Percentiles rank a stretch among this genome's conserved stretches.
phyloP scores from a whole-genome alignment of 176 grass and related monocot genomes.

The Cenchrus purpureus region DNA sequence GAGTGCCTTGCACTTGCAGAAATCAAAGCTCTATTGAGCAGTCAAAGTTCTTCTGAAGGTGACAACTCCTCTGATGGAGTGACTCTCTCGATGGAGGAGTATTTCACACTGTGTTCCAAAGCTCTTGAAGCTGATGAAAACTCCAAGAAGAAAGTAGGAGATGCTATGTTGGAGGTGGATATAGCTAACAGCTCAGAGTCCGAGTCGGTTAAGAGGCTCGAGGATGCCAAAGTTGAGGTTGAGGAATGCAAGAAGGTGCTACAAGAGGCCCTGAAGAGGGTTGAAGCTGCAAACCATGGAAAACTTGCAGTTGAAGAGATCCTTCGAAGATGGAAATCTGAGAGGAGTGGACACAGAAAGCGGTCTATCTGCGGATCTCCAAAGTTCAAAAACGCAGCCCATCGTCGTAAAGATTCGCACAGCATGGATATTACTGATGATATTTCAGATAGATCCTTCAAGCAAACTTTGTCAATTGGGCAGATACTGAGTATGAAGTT shows the following conservation, averaged over 20 bases:
- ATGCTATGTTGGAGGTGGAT: slow-evolving; percentile 63
- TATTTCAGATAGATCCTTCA: slow-evolving; percentile 43
- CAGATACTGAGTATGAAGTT: slow-evolving; percentile 96
- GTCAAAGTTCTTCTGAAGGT: slow-evolving; percentile 48
- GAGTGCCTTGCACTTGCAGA: slow-evolving; percentile 81
- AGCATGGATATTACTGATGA: slow-evolving; percentile 45
- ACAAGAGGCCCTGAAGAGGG: slow-evolving; percentile 72
- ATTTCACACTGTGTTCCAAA: slow-evolving; percentile 56
- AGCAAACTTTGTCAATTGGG: slow-evolving; percentile 77
- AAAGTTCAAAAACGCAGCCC: slow-evolving; percentile 69
- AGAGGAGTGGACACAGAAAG: slow-evolving; percentile 53
- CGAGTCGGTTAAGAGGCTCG: slow-evolving; percentile 53
- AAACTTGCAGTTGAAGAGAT: slow-evolving; percentile 74
- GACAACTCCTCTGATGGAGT: slow-evolving; percentile 40
- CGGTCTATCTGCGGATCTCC: slow-evolving; percentile 43
- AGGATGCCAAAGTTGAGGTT: slow-evolving; percentile 67
- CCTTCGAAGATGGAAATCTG: slow-evolving; percentile 63
- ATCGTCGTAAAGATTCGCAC: slow-evolving; percentile 38
- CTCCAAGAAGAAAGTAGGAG: slow-evolving; percentile 68
- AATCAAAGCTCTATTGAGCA: slow-evolving; percentile 73
- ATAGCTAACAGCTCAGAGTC: slow-evolving; percentile 61
- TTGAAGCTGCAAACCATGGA: slow-evolving; percentile 65
- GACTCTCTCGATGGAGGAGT: slow-evolving; percentile 74
- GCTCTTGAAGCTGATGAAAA: slow-evolving; percentile 64
- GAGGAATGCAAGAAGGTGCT: slow-evolving; percentile 72